Percentiles rank a stretch among this genome's conserved stretches.
Conservation (phyloP, 2,329 filamentous ascomycete genomes). For the Seiridium unicorne region DNA sequence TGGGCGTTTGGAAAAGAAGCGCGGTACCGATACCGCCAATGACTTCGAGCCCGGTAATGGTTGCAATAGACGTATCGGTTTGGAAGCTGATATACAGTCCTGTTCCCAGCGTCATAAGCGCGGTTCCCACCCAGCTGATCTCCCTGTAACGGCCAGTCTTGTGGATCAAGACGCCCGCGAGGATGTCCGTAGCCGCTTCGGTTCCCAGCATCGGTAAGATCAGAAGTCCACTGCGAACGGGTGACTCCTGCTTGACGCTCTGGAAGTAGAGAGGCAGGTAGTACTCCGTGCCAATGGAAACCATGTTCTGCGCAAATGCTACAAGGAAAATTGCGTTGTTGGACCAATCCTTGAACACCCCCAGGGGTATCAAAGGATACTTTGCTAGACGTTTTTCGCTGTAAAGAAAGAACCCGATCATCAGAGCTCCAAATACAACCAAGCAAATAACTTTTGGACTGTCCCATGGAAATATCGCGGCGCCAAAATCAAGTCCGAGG, state of each 20-base stretch:
- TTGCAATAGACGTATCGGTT: conserved; percentile 20
- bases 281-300: conserved; percentile 38
- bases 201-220: conserved; percentile 33
- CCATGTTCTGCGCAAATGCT: conserved; percentile 32
- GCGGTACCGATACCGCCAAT: conserved; percentile 37
- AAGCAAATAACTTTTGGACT: conserved; percentile 30
- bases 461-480: conserved; percentile 34
- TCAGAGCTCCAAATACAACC: conserved; percentile 35
- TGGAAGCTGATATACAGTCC: conserved; percentile 30
- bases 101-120: conserved; percentile 30
- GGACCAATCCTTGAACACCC: conserved; percentile 29
- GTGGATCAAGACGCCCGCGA: conserved; percentile 26
- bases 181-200: conserved; percentile 27
- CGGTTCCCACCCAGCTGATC: conserved; percentile 35
- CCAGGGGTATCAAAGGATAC: conserved; percentile 31
- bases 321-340: conserved; percentile 26
- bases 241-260: conserved; percentile 31
- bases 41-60: conserved; percentile 42
- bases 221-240: conserved; percentile 29
- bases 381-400: conserved; percentile 33
- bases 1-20: conserved; percentile 35
- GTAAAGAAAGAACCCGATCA: conserved; percentile 29
- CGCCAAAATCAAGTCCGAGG: conserved; percentile 40
- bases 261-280: conserved; percentile 40
- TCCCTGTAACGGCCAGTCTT: conserved; percentile 28